A percentile compares a stretch with the other conserved stretches of the same genome.
Evolutionary conservation across 2,329 filamentous ascomycete species (phyloP).

Genomic region (Drechslerella coelobrocha): DNA sequence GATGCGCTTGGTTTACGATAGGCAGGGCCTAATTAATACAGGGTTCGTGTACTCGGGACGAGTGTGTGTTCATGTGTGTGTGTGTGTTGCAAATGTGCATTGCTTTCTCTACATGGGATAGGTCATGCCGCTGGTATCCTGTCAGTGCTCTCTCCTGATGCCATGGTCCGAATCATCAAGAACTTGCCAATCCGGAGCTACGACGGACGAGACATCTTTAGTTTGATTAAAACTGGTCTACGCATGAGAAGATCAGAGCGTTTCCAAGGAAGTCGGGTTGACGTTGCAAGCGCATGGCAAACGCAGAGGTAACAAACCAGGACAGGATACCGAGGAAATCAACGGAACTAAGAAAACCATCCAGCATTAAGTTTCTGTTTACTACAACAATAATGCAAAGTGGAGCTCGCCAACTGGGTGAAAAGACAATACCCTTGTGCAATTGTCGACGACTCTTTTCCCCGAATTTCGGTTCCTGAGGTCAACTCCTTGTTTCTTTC

Average conservation of each 20-base stretch:
- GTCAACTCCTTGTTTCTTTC: not conserved
- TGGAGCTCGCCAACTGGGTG: no score
- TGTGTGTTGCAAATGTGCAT: not conserved
- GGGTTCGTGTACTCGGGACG: no score
- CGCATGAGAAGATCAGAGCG: not conserved
- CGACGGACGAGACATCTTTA: no score
- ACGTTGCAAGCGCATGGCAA: constrained; percentile 1
- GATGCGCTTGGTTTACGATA: not conserved
- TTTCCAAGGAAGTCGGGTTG: not conserved
- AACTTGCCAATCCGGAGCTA: no score
- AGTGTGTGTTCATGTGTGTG: not conserved
- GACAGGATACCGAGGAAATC: not conserved
- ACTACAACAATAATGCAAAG: not conserved
- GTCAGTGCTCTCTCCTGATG: no score
- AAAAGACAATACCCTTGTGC: no score
- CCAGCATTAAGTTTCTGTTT: no score
- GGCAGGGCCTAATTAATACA: constrained; percentile 1
- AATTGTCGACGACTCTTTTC: not conserved
- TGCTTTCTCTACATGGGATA: not conserved
- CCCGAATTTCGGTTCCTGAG: not conserved
- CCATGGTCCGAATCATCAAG: no score
- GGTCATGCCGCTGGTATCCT: not conserved
- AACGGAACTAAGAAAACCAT: no score
- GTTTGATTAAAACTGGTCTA: not conserved
- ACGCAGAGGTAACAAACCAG: not conserved